These are phyloP conservation scores for Corrigiola litoralis DNA, from an alignment of 179 eudicot genomes.

Conservation along the genomic window DNA sequence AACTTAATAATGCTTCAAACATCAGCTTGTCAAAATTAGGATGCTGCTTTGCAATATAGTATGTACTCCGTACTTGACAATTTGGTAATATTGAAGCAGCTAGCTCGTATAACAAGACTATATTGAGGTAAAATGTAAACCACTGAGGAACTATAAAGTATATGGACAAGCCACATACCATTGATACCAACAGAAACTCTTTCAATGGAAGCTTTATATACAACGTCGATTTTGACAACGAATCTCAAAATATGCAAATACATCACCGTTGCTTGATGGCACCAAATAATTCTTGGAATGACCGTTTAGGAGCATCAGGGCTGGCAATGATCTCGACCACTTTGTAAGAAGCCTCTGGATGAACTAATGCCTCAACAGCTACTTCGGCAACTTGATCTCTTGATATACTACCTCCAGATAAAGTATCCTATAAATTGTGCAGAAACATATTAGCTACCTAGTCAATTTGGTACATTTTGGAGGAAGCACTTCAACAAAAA, in stretches of 20 bases:
- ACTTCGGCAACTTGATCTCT: constrained; percentile 97
- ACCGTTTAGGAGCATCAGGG: constrained; percentile 69
- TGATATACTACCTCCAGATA: constrained; percentile 71
- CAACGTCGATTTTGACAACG: not conserved
- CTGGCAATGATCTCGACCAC: constrained; percentile 90
- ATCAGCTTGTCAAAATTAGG: too few relatives aligned
- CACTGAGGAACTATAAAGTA: too few relatives aligned
- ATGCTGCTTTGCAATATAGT: too few relatives aligned
- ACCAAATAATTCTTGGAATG: constrained; percentile 63
- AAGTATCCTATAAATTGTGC: constrained; percentile 52
- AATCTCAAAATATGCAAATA: not conserved
- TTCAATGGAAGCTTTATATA: not conserved
- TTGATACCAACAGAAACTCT: not conserved
- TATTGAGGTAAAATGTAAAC: too few relatives aligned
- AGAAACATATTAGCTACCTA: not conserved
- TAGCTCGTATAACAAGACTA: too few relatives aligned
- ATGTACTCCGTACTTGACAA: too few relatives aligned
- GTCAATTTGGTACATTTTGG: not conserved
- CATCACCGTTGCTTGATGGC: constrained; percentile 52
- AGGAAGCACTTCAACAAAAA: not conserved
- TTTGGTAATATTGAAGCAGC: too few relatives aligned
- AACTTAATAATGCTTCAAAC: too few relatives aligned
- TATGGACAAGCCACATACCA: too few relatives aligned
- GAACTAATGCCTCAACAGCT: constrained; percentile 75
- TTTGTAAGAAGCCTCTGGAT: constrained; percentile 71